Evolutionary conservation across 331 rosid species (phyloP), one percentile per base, ranked within the genome.

Genomic region (Ulmus americana): DNA sequence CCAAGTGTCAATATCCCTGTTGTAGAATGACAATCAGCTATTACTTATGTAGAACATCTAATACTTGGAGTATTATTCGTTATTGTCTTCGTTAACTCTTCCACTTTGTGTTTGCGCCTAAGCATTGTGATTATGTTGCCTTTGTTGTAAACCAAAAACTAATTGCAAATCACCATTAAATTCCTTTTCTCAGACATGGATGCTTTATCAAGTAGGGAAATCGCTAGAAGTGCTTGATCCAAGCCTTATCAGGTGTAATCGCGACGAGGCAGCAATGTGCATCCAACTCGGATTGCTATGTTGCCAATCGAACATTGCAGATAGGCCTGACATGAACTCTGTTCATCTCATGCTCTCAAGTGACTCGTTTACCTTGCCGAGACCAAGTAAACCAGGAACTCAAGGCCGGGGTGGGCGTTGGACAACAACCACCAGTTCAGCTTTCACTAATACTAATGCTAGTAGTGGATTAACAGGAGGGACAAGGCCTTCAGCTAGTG

Each of bases 181-280:
- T 28, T 67, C 54, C 8, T 15, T 61, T 80, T 67, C 46, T 65
- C 75, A 88, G 97, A 78, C 96, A 68, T 91, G 97, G 97, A 76
- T 28, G 67, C 91, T 91, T 9, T 75, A 82, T 75, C 83, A 88
- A 79, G 77, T 46, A 74, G 85, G 95, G 55, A 82, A 70, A 63
- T 10, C 68, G n/a, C 54, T 88, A 78, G 96, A 91, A 54, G 20
- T 86, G 61, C 71, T 84, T 16, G 97, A 91, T 61, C 73, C 85
- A 52, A 62, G 39, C 69, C 73, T 86, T 7, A 63, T 47, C 35
- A 88, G 68, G 74, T 84, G 55, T 88, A 81, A 86, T 51, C 66
- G 53, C 13, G 90, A 84, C 47, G 97, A 91, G 77, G 96, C 83
- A 55, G 96, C 96, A 28, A 88, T 86, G 95, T 88, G 95, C 82